Evolutionary conservation across 1,284 basidiomycete species (phyloP), one percentile per base, ranked within the genome.

Genomic region (Tilletiopsis washingtonensis): DNA sequence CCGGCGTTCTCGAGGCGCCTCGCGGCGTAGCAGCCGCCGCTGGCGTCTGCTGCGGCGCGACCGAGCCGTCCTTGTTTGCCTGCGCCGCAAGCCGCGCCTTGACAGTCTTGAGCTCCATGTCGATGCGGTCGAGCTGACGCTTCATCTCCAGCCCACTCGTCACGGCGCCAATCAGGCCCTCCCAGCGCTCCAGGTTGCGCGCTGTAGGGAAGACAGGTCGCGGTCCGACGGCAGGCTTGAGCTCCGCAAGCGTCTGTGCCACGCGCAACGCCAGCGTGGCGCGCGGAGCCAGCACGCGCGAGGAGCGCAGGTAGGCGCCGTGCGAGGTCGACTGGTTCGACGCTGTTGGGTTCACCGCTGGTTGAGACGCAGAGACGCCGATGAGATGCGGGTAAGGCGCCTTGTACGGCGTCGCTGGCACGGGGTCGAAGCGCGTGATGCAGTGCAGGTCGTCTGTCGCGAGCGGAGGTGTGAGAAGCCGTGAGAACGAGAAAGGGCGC

Each of bases 121-220:
- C 62, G 6, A 69, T 71, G 25, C 66, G 37, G 29, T 74, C 71
- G 27, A 70, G 40, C 46, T 69, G 65, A 41, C 63, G 69, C 39
- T 69, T 58, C 57, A 74, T 55, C 52, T 74, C 71, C 41, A 73
- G 51, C 5, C 62, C 52, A 23, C 62, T 62, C 25, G 69, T 68
- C 6, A 71, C 65, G 4, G 71, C 71, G 9, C 71, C 71, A 6
- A 73, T 43, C 9, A 74, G 56, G 14, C 67, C 67, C 45, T 74
- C 71, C 70, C 71, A 74, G 47, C 67, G 69, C 39, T 72, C 71
- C 12, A 65, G 57, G 26, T 74, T 74, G 29, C 50, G 51, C 23
- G 54, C 53, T 2, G 71, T 74, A 2, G 71, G 69, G 54, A 68
- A 74, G 32, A 69, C 61, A 7, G 73, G 52, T 4, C 66, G 47